phyloP scores from a whole-genome alignment of 2,329 filamentous ascomycete genomes.

The Cercospora zeae-maydis region DNA sequence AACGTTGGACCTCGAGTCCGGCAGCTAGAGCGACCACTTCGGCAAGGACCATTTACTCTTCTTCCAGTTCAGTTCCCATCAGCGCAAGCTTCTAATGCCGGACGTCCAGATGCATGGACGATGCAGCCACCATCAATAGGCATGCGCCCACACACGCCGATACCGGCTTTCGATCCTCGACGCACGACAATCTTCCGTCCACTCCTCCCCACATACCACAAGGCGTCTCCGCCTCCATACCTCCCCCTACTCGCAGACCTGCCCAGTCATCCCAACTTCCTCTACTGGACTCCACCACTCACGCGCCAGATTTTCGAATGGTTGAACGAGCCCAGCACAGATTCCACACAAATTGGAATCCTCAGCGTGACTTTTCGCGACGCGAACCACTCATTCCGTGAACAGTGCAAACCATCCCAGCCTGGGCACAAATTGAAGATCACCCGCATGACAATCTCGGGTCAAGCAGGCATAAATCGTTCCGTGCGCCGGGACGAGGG shows the following conservation, averaged over 20 bases:
- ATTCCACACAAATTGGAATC: neutral
- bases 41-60: neutral
- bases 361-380: neutral
- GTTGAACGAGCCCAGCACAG: neutral
- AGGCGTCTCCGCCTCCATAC: conserved; percentile 1
- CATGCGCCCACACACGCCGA: neutral
- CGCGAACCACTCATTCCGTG: neutral
- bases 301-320: neutral
- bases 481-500: neutral
- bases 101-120: neutral
- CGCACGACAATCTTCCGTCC: neutral
- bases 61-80: neutral
- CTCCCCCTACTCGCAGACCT: neutral
- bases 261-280: neutral
- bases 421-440: neutral
- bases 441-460: conserved; percentile 4
- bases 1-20: neutral
- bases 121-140: neutral
- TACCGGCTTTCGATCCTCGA: neutral
- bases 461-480: neutral
- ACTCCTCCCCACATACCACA: conserved; percentile 5
- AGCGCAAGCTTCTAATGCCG: neutral
- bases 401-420: neutral
- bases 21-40: neutral
- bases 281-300: neutral